phyloP scores from a whole-genome alignment of 2,329 filamentous ascomycete species.

The Graphiopsis chlorocephala region DNA sequence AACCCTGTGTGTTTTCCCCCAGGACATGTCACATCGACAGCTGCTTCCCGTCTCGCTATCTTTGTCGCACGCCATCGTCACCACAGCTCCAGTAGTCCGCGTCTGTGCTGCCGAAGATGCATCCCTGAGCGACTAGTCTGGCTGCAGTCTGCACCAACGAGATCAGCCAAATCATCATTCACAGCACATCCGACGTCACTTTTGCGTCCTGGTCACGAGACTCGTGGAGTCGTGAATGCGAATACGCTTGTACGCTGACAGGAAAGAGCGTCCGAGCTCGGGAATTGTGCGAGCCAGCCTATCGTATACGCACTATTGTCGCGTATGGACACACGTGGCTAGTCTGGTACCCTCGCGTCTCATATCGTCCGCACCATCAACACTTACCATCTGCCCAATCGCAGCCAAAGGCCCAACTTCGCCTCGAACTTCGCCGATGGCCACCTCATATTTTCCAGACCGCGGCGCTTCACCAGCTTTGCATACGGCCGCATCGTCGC shows the following conservation, averaged over 20 bases:
- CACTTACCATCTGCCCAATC: neutral
- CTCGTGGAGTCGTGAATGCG: neutral
- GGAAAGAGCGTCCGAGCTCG: neutral
- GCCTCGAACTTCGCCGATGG: conserved; percentile 18
- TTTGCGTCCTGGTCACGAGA: neutral
- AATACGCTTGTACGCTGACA: neutral
- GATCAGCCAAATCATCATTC: neutral
- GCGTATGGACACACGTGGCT: neutral
- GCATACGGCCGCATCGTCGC: conserved; percentile 1
- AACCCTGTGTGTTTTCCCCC: neutral
- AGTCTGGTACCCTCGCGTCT: neutral
- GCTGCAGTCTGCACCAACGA: neutral
- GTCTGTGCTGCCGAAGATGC: neutral
- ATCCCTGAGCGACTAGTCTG: neutral
- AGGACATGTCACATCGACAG: neutral
- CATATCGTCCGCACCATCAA: neutral
- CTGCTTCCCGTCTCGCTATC: neutral
- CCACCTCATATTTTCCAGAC: conserved; percentile 27
- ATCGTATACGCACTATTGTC: neutral
- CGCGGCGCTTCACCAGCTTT: conserved; percentile 19
- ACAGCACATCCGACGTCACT: conserved; percentile 4
- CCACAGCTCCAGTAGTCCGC: neutral
- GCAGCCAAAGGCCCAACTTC: neutral
- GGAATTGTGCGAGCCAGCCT: neutral
- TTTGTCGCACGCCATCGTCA: neutral